Percentiles rank a stretch among this genome's conserved stretches.
phyloP scores from a whole-genome alignment of 805 yeast species.

The Osmozyma mogii region DNA sequence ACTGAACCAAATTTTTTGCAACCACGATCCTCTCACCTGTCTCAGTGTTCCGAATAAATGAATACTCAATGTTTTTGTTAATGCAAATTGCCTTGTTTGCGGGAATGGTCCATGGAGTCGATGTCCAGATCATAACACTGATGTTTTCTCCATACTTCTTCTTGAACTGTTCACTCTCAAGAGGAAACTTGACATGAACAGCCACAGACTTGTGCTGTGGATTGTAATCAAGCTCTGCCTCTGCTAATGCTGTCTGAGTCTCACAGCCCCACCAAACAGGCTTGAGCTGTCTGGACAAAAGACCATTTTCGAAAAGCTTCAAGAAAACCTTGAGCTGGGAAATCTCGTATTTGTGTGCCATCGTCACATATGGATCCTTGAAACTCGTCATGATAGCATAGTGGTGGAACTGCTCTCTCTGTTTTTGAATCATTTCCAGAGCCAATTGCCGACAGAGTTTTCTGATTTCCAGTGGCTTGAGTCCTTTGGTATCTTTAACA shows the following conservation, averaged over 20 bases:
- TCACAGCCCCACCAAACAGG: slow-evolving; percentile 99
- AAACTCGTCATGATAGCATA: slow-evolving; percentile 85
- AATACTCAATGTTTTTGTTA: slow-evolving; percentile 51
- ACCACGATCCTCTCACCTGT: slow-evolving; percentile 46
- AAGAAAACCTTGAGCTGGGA: slow-evolving; percentile 68
- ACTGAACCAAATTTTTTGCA: slow-evolving; percentile 40
- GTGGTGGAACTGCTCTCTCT: slow-evolving; percentile 53
- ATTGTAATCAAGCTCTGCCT: slow-evolving; percentile 89
- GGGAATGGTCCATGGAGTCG: slow-evolving; percentile 96
- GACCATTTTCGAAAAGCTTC: slow-evolving; percentile 51
- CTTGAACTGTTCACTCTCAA: slow-evolving; percentile 14
- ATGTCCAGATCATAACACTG: slow-evolving; percentile 78
- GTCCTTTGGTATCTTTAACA: slow-evolving; percentile 30
- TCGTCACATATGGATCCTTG: slow-evolving; percentile 62
- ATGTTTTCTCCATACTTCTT: slow-evolving; percentile 10
- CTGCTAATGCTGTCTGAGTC: slow-evolving; percentile 90
- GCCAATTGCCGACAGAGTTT: slow-evolving; percentile 67
- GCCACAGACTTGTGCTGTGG: slow-evolving; percentile 62
- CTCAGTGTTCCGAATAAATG: slow-evolving; percentile 25
- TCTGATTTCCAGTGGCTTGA: slow-evolving; percentile 48
- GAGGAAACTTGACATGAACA: slow-evolving; percentile 60
- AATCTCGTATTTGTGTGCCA: slow-evolving; percentile 62
- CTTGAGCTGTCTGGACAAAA: slow-evolving; percentile 77
- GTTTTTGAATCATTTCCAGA: slow-evolving; percentile 51
- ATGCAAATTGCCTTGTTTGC: slow-evolving; percentile 80